These are phyloP conservation scores for Cutaneotrichosporon sp. DNA, from an alignment of 1,284 basidiomycete species.

Conservation along the genomic window DNA sequence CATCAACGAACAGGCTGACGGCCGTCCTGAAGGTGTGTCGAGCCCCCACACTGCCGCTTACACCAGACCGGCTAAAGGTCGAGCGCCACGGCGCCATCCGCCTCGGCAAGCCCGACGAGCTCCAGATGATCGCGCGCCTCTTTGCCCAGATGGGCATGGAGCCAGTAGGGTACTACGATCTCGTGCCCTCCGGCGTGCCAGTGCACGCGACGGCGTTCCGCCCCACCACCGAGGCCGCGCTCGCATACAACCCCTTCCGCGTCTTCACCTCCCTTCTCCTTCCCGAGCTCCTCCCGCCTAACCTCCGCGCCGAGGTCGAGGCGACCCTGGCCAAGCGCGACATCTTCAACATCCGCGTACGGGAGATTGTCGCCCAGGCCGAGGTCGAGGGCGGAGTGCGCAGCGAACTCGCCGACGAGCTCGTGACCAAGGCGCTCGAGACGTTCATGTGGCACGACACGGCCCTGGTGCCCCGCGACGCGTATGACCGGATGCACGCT, in stretches of 20 bases:
- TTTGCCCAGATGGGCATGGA: conserved; percentile 48
- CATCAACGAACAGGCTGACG: conserved; percentile 32
- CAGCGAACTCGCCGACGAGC: conserved; percentile 24
- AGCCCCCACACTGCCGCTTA: neutral
- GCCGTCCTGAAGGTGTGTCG: conserved; percentile 11
- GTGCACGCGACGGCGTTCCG: conserved; percentile 52
- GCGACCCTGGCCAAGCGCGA: conserved; percentile 35
- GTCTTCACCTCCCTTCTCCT: conserved; percentile 49
- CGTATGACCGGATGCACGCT: conserved; percentile 40
- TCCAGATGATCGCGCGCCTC: conserved; percentile 43
- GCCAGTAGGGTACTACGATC: conserved; percentile 51
- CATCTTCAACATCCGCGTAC: conserved; percentile 43
- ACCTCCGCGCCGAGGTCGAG: conserved; percentile 32
- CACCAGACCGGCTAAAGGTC: conserved; percentile 42
- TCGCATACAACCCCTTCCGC: conserved; percentile 48
- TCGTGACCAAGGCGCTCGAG: conserved; percentile 44
- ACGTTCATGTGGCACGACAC: conserved; percentile 50
- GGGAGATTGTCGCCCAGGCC: conserved; percentile 36
- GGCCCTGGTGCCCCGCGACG: conserved; percentile 36
- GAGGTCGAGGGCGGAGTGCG: conserved; percentile 36
- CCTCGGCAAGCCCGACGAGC: conserved; percentile 46
- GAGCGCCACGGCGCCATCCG: conserved; percentile 51
- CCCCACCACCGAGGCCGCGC: conserved; percentile 31
- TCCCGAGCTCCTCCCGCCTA: conserved; percentile 41
- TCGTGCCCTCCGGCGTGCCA: conserved; percentile 45